Base-by-base conservation (phyloP, 129 eudicot genomes). In the Pulicaria dysenterica region DNA sequence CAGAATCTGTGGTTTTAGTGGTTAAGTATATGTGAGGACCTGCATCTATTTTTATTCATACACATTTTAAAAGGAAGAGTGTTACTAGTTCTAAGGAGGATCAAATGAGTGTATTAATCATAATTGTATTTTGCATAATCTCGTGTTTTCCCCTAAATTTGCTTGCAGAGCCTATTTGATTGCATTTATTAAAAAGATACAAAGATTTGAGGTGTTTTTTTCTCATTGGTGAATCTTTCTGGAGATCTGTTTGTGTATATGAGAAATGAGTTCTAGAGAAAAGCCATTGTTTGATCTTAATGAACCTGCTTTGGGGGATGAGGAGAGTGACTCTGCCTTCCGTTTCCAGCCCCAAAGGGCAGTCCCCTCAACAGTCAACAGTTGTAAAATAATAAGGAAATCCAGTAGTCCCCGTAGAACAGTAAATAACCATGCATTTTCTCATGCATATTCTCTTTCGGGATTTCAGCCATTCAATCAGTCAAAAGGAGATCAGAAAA, bases 181-280 rank as follows among this genome's bases (percentile, higher is more conserved):
- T 42, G 55, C 54, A 49, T 71, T 76, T 53, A 41, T 82, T 60
- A 13, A 55, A 54, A 19, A 73, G 46, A 74, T 73, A 67, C 1
- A 58, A 53, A 74, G 83, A 36, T 71, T 75, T 49, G 65, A 50
- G 70, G 62, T 64, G 38, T 48, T 47, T 64, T 77, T 48, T 47
- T 64, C 74, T 50, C 49, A 66, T 13, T 44, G 10, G 81, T 63
- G 55, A 70, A 74, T 65, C 55, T 61, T 14, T 56, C 54, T 56
- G 67, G 80, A 72, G 69, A 74, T 85, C 58, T 80, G 79, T 88
- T 85, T 86, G 66, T 77, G 76, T 79, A 55, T 82, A 56, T 82
- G 74, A 64, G 86, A 88, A 79, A 91, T 91, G 95, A 92, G 88
- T 16, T 85, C 92, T 78, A 88, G 70, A 80, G 94, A 85, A 80